A percentile compares a stretch with the other conserved stretches of the same genome.
These are phyloP conservation scores for Talaromyces sp. DNA, from an alignment of 2,329 filamentous ascomycete genomes.

Conservation along the genomic window DNA sequence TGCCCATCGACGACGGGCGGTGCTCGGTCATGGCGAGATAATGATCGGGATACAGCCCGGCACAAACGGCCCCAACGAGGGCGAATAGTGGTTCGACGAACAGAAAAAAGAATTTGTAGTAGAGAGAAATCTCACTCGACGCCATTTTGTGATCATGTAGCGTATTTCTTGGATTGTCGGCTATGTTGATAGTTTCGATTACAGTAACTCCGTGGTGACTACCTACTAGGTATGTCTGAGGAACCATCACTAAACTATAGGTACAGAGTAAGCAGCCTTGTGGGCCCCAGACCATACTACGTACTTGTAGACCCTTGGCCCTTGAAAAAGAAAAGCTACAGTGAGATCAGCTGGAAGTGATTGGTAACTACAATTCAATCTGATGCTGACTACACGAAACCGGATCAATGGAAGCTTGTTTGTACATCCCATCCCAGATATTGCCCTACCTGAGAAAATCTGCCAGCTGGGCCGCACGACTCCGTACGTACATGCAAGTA, in stretches of 20 bases:
- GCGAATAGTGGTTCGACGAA: slow-evolving; percentile 62
- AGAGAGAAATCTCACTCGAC: slow-evolving; percentile 4
- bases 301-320: background rate
- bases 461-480: background rate
- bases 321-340: background rate
- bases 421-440: background rate
- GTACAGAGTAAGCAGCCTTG: slow-evolving; percentile 4
- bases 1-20: slow-evolving; percentile 37
- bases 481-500: background rate
- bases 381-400: background rate
- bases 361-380: background rate
- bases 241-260: background rate
- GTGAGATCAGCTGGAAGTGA: background rate
- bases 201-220: too few species aligned
- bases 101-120: slow-evolving; percentile 71
- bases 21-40: slow-evolving; percentile 65
- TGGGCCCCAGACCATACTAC: background rate
- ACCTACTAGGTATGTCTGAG: too few species aligned
- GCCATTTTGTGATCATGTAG: background rate
- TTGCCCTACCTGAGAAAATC: background rate
- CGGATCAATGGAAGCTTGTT: background rate
- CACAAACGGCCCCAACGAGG: slow-evolving; percentile 52
- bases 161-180: background rate
- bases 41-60: slow-evolving; percentile 47
- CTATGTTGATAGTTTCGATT: background rate